These are phyloP conservation scores for Cladophialophora carrionii DNA, from an alignment of 2,329 filamentous ascomycete genomes.

Conservation along the genomic window DNA sequence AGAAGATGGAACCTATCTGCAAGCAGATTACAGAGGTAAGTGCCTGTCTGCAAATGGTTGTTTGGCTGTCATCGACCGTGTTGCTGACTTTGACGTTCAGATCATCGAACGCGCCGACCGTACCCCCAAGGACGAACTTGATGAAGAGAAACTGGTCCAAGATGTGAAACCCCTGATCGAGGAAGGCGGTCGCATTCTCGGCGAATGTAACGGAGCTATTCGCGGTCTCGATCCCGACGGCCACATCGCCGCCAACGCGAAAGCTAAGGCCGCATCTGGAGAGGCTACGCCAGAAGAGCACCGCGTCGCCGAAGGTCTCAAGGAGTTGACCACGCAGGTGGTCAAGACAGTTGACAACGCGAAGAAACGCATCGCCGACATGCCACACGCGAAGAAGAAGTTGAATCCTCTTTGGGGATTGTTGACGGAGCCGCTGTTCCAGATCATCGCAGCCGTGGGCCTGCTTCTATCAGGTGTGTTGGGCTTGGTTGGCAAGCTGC, in stretches of 20 bases:
- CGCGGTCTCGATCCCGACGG: conserved; percentile 88
- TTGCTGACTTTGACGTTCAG: conserved; percentile 46
- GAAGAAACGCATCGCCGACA: conserved; percentile 84
- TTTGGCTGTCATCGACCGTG: not conserved
- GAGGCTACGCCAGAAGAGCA: conserved; percentile 84
- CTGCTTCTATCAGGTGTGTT: conserved; percentile 80
- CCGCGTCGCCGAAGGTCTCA: conserved; percentile 79
- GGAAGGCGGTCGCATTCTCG: conserved; percentile 77
- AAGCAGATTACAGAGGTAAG: conserved; percentile 80
- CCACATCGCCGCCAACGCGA: conserved; percentile 79
- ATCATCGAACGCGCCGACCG: conserved; percentile 79
- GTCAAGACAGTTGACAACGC: conserved; percentile 82
- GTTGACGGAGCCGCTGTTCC: conserved; percentile 81
- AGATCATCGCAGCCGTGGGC: conserved; percentile 89
- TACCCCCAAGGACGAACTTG: conserved; percentile 81
- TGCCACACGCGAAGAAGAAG: conserved; percentile 94
- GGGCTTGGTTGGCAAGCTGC: conserved; percentile 77
- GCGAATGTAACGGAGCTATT: conserved; percentile 83
- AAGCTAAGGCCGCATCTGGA: conserved; percentile 73
- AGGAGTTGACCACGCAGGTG: conserved; percentile 80
- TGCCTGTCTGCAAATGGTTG: conserved; percentile 17
- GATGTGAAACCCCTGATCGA: conserved; percentile 87
- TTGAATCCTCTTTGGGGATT: conserved; percentile 87
- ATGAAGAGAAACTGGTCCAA: conserved; percentile 85
- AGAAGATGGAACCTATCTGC: conserved; percentile 81